Evolutionary conservation across 176 grass and related monocot species (phyloP).

Genomic region (Luzula sylvatica): DNA sequence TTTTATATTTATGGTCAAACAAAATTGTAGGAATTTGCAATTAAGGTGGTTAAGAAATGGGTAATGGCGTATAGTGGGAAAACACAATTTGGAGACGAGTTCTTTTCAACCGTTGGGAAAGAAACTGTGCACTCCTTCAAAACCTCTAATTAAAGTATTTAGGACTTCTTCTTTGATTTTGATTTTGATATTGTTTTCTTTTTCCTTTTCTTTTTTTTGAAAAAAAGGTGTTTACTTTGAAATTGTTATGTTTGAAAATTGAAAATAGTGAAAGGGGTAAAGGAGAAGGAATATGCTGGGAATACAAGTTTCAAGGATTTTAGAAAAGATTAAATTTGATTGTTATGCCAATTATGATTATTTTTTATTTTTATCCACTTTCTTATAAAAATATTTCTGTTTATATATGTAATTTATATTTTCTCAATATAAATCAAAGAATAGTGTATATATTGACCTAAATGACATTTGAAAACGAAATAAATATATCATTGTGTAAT

Average conservation of each 20-base stretch:
- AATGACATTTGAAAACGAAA: too few species aligned
- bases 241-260: background rate
- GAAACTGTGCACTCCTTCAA: slow-evolving; percentile 13
- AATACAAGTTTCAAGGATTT: background rate
- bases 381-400: too few species aligned
- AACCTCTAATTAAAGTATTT: background rate
- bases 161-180: background rate
- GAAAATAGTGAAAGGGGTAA: background rate
- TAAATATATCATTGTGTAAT: too few species aligned
- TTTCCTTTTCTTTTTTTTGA: slow-evolving; percentile 11
- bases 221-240: background rate
- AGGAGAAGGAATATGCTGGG: background rate
- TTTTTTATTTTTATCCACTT: too few species aligned
- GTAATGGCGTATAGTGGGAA: slow-evolving; percentile 31
- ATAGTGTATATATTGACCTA: too few species aligned
- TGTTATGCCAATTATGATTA: background rate
- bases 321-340: background rate
- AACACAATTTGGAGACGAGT: slow-evolving; percentile 20
- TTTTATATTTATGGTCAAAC: slow-evolving; percentile 5
- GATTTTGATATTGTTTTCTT: too few species aligned
- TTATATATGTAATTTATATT: too few species aligned
- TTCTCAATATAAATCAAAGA: too few species aligned
- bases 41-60: background rate
- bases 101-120: slow-evolving; percentile 21
- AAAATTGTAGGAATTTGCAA: slow-evolving; percentile 17